Base-by-base conservation (phyloP, 768 basidiomycete genomes). In the Trametopsis cervina region DNA sequence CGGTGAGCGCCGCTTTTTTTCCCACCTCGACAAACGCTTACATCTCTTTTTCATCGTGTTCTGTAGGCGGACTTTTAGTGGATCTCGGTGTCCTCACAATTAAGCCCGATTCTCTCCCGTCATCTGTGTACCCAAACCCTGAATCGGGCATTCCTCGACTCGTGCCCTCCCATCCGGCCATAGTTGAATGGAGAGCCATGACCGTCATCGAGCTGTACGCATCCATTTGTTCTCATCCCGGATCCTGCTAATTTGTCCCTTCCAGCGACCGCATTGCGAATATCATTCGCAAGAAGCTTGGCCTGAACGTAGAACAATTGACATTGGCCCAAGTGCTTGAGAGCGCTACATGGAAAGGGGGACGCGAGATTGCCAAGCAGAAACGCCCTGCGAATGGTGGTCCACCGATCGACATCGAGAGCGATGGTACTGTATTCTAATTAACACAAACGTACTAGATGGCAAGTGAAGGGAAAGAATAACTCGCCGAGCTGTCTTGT, bases 301-400 rank as follows among this genome's bases (percentile, higher is more conserved):
- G 69, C 1, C 62, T 86, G 21, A 67, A 68, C 0, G 54, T 63
- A 2, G 68, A 72, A 1, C 69, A 81, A 40, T 73, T 97, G 21
- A 76, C 78, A 0, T 76, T 94, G 6, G 85, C 92, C 0, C 95
- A 97, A 63, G 81, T 97, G 0, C 71, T 99, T 26, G 95, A 98
- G 67, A 83, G 84, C 43, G 94, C 93, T 1, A 98, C 93, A 0
- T 99, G 95, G 95, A 95, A 94, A 60, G 92, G 91, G 1, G 95
- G 95, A 3, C 72, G 95, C 3, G 91, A 95, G 66, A 89, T 97
- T 33, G 95, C 95, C 2, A 86, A 82, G 62, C 65, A 72, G 62
- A 82, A 78, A 62, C 69, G 94, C 4, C 85, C 83, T 0, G 69
- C 73, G 37, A 82, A 78, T 0, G 82, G 86, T 5, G 91, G 91